Evolutionary conservation across 1,139 yeast genomes (phyloP).

Genomic region (Diutina rugosa): DNA sequence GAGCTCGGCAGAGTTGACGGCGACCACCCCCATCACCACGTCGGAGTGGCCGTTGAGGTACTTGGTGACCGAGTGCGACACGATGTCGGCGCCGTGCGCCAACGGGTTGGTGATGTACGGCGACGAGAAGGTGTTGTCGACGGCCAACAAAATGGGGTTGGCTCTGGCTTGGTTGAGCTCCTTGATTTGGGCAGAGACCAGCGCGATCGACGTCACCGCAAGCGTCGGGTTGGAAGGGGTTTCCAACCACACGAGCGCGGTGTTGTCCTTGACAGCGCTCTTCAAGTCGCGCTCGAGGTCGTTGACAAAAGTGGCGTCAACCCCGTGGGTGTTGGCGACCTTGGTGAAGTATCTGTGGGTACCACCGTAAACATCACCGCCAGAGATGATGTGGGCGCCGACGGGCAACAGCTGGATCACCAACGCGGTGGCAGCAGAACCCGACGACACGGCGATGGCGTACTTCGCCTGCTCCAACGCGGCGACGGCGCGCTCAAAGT

Average conservation of each 20-base stretch:
- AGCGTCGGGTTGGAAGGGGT: constrained; percentile 85
- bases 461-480: constrained; percentile 65
- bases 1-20: constrained; percentile 49
- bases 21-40: constrained; percentile 79
- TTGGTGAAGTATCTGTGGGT: constrained; percentile 85
- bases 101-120: constrained; percentile 87
- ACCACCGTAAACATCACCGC: constrained; percentile 90
- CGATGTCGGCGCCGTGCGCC: constrained; percentile 73
- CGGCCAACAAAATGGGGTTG: constrained; percentile 48
- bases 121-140: constrained; percentile 89
- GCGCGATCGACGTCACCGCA: constrained; percentile 56
- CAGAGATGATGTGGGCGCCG: constrained; percentile 64
- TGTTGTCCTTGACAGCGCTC: constrained; percentile 41
- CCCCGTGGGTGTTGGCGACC: constrained; percentile 75
- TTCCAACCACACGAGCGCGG: constrained; percentile 78
- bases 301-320: constrained; percentile 55
- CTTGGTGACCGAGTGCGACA: constrained; percentile 82
- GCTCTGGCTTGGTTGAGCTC: constrained; percentile 34
- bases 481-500: constrained; percentile 72
- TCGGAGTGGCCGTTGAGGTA: constrained; percentile 90
- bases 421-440: constrained; percentile 78
- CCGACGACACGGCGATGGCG: constrained; percentile 75
- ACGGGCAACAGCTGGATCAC: constrained; percentile 63
- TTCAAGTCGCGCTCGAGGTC: constrained; percentile 51
- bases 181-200: constrained; percentile 40